Conservation (phyloP, 2,329 filamentous ascomycete genomes). For the Diaporthe caulivora region DNA sequence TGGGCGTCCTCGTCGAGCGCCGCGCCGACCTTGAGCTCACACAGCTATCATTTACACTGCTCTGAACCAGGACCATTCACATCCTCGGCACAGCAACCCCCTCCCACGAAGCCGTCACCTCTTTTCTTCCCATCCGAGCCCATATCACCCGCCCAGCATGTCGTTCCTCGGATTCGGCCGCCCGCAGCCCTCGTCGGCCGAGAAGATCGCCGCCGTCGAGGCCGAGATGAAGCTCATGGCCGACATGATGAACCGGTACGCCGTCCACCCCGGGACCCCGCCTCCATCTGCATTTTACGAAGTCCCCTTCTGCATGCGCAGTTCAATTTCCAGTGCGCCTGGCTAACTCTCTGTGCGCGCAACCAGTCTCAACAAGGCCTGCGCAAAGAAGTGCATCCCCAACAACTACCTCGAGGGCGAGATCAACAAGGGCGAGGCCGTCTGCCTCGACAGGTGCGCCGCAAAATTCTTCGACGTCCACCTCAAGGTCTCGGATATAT, state of each 20-base stretch:
- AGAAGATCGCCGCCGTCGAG: slow-evolving; percentile 97
- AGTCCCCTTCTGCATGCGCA: too few species aligned
- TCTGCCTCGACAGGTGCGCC: slow-evolving; percentile 97
- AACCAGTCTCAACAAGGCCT: slow-evolving; percentile 83
- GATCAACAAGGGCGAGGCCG: slow-evolving; percentile 98
- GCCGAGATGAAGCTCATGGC: slow-evolving; percentile 97
- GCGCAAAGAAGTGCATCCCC: slow-evolving; percentile 94
- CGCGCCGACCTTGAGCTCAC: slow-evolving; percentile 25
- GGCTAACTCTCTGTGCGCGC: not conserved
- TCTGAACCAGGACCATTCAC: slow-evolving; percentile 7
- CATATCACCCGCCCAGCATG: slow-evolving; percentile 44
- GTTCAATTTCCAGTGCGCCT: too few species aligned
- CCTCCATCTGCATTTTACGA: not conserved
- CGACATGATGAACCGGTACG: slow-evolving; percentile 97
- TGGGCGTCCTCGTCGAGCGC: slow-evolving; percentile 10
- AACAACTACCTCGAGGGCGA: slow-evolving; percentile 94
- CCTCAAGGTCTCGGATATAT: slow-evolving; percentile 96
- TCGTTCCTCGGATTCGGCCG: slow-evolving; percentile 52
- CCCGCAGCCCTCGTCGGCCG: slow-evolving; percentile 90
- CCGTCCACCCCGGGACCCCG: slow-evolving; percentile 12
- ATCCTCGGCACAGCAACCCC: not conserved
- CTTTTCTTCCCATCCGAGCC: not conserved
- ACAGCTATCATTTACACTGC: slow-evolving; percentile 9
- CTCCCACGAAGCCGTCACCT: not conserved
- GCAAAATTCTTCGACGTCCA: slow-evolving; percentile 99